Percentiles rank a stretch among this genome's conserved stretches.
These are phyloP conservation scores for Cytospora chrysosperma DNA, from an alignment of 2,329 filamentous ascomycete species.

Conservation along the genomic window DNA sequence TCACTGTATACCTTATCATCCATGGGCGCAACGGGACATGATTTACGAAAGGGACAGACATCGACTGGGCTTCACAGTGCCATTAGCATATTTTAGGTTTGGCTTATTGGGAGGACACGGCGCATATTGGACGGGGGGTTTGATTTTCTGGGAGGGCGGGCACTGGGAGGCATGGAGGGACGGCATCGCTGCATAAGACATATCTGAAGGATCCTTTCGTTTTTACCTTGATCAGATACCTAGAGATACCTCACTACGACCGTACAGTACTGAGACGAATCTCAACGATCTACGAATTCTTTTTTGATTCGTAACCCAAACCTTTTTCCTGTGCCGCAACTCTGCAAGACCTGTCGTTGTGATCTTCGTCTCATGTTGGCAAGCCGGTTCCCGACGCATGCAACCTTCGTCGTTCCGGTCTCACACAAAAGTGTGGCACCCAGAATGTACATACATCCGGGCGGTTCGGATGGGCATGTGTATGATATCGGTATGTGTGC, in stretches of 20 bases:
- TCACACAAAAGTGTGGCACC: no score
- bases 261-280: background rate
- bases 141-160: background rate
- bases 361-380: background rate
- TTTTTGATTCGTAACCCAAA: background rate
- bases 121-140: background rate
- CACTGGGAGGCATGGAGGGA: no score
- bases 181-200: background rate
- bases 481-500: background rate
- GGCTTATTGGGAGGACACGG: background rate
- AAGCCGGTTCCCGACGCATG: background rate
- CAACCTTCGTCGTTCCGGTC: no score
- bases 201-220: background rate
- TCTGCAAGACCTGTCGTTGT: background rate
- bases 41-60: background rate
- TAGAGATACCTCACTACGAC: background rate
- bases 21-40: slow-evolving; percentile 5
- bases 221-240: background rate
- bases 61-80: slow-evolving; percentile 3
- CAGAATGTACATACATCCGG: no score
- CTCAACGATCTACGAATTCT: background rate
- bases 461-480: no score
- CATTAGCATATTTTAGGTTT: slow-evolving; percentile 1
- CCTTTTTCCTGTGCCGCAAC: background rate
- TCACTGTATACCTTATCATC: background rate